These are phyloP conservation scores for Stereum hirsutum DNA, from an alignment of 1,284 basidiomycete genomes.

Conservation along the genomic window DNA sequence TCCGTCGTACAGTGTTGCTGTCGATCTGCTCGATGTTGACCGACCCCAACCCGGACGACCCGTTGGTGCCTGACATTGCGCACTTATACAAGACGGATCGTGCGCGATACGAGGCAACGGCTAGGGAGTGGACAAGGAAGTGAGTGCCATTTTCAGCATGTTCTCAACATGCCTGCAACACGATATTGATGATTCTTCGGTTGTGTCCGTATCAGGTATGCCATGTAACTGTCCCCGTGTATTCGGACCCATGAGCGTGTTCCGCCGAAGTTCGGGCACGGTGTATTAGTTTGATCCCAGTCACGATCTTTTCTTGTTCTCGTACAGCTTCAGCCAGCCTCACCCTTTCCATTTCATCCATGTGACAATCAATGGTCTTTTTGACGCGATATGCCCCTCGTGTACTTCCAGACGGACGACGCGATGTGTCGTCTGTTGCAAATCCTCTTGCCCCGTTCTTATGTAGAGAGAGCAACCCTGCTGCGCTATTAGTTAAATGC, in stretches of 20 bases:
- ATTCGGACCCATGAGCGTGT: background rate
- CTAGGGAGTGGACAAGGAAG: constrained; percentile 97
- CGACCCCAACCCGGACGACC: constrained; percentile 96
- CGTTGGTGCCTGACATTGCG: constrained; percentile 74
- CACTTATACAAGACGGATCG: constrained; percentile 96
- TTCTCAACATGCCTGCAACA: background rate
- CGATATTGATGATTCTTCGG: background rate
- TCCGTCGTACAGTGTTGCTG: constrained; percentile 56
- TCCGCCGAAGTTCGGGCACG: constrained; percentile 4
- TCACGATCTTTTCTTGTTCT: constrained; percentile 9
- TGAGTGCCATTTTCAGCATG: constrained; percentile 37
- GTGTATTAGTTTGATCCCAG: constrained; percentile 13
- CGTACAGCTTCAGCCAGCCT: constrained; percentile 7
- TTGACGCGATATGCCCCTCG: no score
- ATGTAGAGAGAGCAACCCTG: background rate
- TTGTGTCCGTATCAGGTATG: constrained; percentile 31
- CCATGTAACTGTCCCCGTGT: constrained; percentile 35
- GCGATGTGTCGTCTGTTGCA: background rate
- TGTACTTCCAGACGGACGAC: no score
- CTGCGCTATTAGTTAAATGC: background rate
- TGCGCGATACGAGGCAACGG: constrained; percentile 88
- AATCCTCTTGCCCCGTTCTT: background rate
- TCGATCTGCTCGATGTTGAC: constrained; percentile 97
- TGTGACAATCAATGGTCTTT: constrained; percentile 10
- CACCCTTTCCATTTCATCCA: background rate